Conservation (phyloP, 495 filamentous ascomycete genomes). For the Aspergillus baeticus region DNA sequence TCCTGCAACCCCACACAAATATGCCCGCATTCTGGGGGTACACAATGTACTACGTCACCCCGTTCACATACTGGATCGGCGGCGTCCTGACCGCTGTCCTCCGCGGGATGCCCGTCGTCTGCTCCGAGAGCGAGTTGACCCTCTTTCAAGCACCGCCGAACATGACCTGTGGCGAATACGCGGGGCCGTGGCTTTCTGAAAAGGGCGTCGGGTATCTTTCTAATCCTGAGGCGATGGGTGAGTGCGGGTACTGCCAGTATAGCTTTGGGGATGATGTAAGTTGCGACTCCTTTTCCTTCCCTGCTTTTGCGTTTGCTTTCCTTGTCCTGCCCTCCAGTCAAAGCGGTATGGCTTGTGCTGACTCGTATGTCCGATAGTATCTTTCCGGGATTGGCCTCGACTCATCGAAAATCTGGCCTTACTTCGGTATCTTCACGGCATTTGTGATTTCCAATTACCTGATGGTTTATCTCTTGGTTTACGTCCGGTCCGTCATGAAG, state of each 20-base stretch:
- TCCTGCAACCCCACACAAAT: conserved; percentile 72
- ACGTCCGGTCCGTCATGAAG: conserved; percentile 39
- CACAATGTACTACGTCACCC: conserved; percentile 78
- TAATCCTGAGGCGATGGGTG: conserved; percentile 28
- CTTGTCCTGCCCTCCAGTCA: no score
- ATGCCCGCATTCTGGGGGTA: conserved; percentile 80
- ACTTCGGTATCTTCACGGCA: conserved; percentile 71
- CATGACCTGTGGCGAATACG: conserved; percentile 70
- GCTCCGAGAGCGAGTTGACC: conserved; percentile 57
- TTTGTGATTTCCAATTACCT: conserved; percentile 70
- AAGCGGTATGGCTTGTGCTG: conserved; percentile 7
- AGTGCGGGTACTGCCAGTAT: conserved; percentile 62
- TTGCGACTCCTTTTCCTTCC: not conserved
- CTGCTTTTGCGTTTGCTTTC: conserved; percentile 13
- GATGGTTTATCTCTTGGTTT: conserved; percentile 58
- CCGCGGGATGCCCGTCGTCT: conserved; percentile 59
- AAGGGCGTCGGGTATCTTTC: conserved; percentile 68
- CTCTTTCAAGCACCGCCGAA: conserved; percentile 59
- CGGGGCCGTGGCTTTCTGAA: conserved; percentile 58
- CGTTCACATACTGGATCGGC: conserved; percentile 80
- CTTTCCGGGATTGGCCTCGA: conserved; percentile 59
- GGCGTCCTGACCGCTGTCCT: conserved; percentile 75
- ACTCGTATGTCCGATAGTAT: conserved; percentile 50
- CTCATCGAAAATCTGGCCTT: conserved; percentile 60
- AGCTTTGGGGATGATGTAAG: conserved; percentile 53